Evolutionary conservation across 106 monocot genomes (phyloP).

Genomic region (Acanthochlamys bracteata): DNA sequence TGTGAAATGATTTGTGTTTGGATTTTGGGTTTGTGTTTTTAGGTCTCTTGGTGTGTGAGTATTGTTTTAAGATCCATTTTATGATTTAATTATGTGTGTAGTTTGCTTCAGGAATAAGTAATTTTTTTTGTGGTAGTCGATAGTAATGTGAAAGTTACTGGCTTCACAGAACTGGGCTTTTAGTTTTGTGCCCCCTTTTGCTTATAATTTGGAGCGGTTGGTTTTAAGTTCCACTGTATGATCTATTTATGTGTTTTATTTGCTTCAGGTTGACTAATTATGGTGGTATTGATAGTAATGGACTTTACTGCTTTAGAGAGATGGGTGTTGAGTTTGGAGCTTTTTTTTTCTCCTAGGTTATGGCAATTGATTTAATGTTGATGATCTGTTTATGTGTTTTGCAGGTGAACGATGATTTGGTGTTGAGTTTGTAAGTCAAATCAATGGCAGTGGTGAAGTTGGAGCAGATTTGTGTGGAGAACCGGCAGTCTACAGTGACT

Average conservation of each 20-base stretch:
- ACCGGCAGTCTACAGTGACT: conserved; percentile 44
- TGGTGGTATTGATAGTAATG: too few relatives aligned
- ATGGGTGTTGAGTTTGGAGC: too few relatives aligned
- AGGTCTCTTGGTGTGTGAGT: not conserved
- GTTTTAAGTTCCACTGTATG: not conserved
- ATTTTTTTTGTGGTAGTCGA: not conserved
- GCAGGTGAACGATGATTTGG: not conserved
- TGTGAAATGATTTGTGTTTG: not conserved
- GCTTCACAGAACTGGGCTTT: too few relatives aligned
- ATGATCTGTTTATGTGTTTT: not conserved
- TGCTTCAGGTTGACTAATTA: too few relatives aligned
- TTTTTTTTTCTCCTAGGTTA: too few relatives aligned
- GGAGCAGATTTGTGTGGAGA: conserved; percentile 63
- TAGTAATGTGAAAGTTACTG: too few relatives aligned
- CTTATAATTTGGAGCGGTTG: not conserved
- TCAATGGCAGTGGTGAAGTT: conserved; percentile 37
- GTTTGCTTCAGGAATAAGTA: not conserved
- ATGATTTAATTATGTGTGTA: not conserved
- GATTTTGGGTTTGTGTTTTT: not conserved
- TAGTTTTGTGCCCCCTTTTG: too few relatives aligned
- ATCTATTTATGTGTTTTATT: not conserved
- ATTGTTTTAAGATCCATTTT: not conserved
- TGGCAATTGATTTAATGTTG: not conserved
- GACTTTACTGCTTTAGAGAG: too few relatives aligned
- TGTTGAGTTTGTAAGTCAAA: not conserved